Percentiles rank a stretch among this genome's conserved stretches.
Conservation (phyloP, 768 basidiomycete species). For the Sarcodon sp. region DNA sequence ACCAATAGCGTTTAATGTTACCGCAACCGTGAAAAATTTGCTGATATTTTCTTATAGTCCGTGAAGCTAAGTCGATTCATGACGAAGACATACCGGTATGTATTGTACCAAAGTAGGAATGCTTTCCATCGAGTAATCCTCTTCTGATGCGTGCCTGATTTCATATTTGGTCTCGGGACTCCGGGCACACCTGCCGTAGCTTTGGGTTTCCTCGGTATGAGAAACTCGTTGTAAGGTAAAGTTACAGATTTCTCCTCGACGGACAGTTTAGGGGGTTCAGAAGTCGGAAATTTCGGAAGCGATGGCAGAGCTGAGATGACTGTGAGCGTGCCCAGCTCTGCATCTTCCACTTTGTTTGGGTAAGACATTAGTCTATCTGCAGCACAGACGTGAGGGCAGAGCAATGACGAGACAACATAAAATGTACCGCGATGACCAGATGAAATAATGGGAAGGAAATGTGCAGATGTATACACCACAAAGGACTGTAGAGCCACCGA, state of each 20-base stretch:
- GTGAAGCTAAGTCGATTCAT: no score
- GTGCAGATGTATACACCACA: no score
- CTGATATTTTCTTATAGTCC: slow-evolving; percentile 6
- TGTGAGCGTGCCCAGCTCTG: no score
- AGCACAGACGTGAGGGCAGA: no score
- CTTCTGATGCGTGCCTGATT: slow-evolving; percentile 7
- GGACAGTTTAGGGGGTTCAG: background rate
- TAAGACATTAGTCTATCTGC: no score
- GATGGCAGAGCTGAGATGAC: background rate
- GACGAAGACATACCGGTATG: slow-evolving; percentile 17
- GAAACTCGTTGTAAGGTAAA: background rate
- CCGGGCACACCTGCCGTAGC: no score
- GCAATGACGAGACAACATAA: no score
- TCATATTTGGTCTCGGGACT: background rate
- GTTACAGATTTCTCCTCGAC: background rate
- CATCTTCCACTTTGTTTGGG: no score
- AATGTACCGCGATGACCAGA: no score
- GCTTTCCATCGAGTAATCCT: slow-evolving; percentile 15
- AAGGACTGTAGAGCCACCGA: no score
- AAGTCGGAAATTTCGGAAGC: background rate
- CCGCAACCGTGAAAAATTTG: slow-evolving; percentile 21
- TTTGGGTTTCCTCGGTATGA: background rate
- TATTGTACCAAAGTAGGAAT: slow-evolving; percentile 24
- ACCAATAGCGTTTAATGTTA: slow-evolving; percentile 18
- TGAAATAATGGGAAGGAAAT: no score